Evolutionary conservation across 495 filamentous ascomycete species (phyloP), one percentile per base, ranked within the genome.

Genomic region (Trichoderma reesei): DNA sequence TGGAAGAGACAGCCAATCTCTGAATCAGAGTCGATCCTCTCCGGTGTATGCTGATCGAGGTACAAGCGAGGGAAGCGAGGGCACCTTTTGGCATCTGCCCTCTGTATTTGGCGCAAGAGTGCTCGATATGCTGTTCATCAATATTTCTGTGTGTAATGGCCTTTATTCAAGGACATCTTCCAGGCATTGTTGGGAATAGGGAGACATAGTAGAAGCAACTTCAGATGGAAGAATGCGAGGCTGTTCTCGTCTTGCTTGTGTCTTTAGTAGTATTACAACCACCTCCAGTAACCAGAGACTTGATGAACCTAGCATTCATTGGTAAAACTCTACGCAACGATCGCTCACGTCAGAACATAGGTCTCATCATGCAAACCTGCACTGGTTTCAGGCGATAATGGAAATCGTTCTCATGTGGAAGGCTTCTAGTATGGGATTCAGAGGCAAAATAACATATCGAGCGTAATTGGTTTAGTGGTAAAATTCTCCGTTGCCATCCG

Each of bases 1-100:
- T 63, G 61, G 61, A 39, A 31, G 18, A 41, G 61, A 9, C 61
- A 63, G 41, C 61, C 61, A 34, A 63, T 63, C 41, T 44, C 61
- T 13, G 38, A 42, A 9, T 63, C 61, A 8, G 41, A 41, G 31
- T 63, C 61, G 11, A 63, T 63, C 9, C 61, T 63, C 5, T 63
- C 61, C n/a, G 61, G 61, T 18, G 61, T 63, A 34, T 63, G 61
- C 34, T 63, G 61, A 63, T 34, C 8, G 11, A 48, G 3, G 20
- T 18, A 4, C 38, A 39, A 39, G 11, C 1, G 11, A 44, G n/a
- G n/a, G 3, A 39, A 39, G 11, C 1, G 11, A 44, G n/a, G n/a
- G 3, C 46, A 18, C 18, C 1, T 8, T 54, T 54, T 31, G 26
- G 26, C 26, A 26, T 26, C 26, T 26, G 1, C 16, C 10, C 3